These are phyloP conservation scores for Butyriboletus loyo DNA, from an alignment of 768 basidiomycete genomes.

Conservation along the genomic window DNA sequence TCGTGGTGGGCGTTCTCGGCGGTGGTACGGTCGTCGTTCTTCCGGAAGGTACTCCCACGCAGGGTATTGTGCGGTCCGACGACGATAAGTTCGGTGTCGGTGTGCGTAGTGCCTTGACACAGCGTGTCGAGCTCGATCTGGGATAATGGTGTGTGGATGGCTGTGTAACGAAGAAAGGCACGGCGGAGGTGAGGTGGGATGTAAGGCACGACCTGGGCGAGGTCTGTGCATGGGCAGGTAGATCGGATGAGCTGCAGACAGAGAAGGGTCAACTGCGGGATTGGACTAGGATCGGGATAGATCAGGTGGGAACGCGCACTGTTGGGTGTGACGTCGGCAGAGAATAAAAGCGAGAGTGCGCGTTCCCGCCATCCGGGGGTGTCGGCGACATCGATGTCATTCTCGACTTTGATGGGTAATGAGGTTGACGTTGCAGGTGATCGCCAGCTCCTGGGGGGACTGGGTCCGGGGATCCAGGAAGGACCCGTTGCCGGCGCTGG, in stretches of 20 bases:
- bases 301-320: background rate
- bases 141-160: conserved; percentile 55
- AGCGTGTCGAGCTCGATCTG: conserved; percentile 49
- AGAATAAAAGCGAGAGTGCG: conserved; percentile 55
- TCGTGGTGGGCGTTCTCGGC: background rate
- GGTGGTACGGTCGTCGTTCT: background rate
- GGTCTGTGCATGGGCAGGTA: conserved; percentile 39
- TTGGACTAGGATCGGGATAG: conserved; percentile 17
- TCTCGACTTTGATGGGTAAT: conserved; percentile 11
- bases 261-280: conserved; percentile 55
- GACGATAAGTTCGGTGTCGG: conserved; percentile 62
- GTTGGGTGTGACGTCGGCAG: conserved; percentile 4
- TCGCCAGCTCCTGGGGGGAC: conserved; percentile 59
- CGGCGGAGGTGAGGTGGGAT: conserved; percentile 60
- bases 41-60: conserved; percentile 42
- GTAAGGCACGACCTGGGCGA: conserved; percentile 46
- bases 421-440: conserved; percentile 22
- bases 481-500: background rate
- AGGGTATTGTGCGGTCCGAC: conserved; percentile 52
- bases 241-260: conserved; percentile 52
- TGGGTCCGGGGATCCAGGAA: conserved; percentile 43
- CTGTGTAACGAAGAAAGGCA: conserved; percentile 54
- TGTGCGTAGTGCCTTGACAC: conserved; percentile 48
- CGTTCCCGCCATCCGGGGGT: conserved; percentile 46
- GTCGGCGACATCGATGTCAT: conserved; percentile 14